These are phyloP conservation scores for Protomyces lactucae-debilis DNA, from an alignment of 1,139 yeast genomes.

Conservation along the genomic window DNA sequence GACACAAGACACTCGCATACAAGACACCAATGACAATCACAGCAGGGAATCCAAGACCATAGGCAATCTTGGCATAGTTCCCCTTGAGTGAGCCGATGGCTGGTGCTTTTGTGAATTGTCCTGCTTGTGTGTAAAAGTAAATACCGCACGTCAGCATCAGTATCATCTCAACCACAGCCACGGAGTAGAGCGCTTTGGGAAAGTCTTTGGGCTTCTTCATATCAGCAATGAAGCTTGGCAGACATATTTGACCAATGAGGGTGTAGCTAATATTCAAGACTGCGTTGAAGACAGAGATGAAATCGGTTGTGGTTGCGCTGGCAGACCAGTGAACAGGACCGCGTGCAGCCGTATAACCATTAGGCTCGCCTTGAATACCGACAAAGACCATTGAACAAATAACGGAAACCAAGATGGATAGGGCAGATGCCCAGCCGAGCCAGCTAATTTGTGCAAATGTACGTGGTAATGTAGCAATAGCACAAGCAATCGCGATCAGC, in stretches of 20 bases:
- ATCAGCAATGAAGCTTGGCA: slow-evolving; percentile 55
- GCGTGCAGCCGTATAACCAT: slow-evolving; percentile 36
- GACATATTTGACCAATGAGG: slow-evolving; percentile 60
- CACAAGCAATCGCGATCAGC: slow-evolving; percentile 47
- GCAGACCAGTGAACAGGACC: slow-evolving; percentile 42
- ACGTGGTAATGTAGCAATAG: slow-evolving; percentile 44
- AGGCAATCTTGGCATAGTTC: slow-evolving; percentile 51
- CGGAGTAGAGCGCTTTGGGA: slow-evolving; percentile 53
- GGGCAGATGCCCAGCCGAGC: slow-evolving; percentile 48
- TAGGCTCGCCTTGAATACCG: slow-evolving; percentile 51
- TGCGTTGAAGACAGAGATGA: slow-evolving; percentile 51
- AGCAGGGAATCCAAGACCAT: slow-evolving; percentile 60
- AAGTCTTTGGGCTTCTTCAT: slow-evolving; percentile 57
- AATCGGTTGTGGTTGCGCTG: slow-evolving; percentile 51
- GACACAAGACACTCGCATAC: slow-evolving; percentile 43
- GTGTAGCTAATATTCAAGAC: slow-evolving; percentile 54
- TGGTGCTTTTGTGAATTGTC: slow-evolving; percentile 55
- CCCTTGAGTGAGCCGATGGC: slow-evolving; percentile 53
- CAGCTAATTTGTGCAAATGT: slow-evolving; percentile 52
- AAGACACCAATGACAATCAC: slow-evolving; percentile 49
- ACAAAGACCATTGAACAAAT: slow-evolving; percentile 52
- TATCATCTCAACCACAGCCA: slow-evolving; percentile 49
- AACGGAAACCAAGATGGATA: slow-evolving; percentile 55
- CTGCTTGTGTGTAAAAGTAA: slow-evolving; percentile 55
- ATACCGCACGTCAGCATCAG: slow-evolving; percentile 54